phyloP scores from a whole-genome alignment of 208 protist genomes.

The Endotrypanum monterogeii region DNA sequence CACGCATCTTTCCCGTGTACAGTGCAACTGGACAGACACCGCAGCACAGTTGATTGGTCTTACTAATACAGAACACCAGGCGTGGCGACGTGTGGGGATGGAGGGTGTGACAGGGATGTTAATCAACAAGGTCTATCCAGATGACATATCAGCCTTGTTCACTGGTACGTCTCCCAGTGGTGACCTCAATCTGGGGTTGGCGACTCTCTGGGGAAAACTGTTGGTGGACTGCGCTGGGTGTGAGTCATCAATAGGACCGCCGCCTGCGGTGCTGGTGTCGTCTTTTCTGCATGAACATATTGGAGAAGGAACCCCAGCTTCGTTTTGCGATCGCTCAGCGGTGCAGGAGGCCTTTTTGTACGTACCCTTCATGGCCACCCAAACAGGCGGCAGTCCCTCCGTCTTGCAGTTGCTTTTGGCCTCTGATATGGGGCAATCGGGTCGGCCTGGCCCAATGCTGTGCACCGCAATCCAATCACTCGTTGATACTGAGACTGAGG shows the following conservation, averaged over 20 bases:
- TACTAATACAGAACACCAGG: background rate
- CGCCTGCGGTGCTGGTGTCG: conserved; percentile 15
- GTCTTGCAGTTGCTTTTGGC: conserved; percentile 18
- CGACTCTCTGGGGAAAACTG: conserved; percentile 33
- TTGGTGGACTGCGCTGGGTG: conserved; percentile 1
- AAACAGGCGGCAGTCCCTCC: conserved; percentile 9
- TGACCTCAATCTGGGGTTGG: conserved; percentile 14
- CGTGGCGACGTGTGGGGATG: conserved; percentile 28
- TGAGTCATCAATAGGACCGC: background rate
- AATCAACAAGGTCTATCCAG: conserved; percentile 3
- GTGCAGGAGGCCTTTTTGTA: conserved; percentile 31
- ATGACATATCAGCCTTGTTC: background rate
- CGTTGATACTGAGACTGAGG: conserved; percentile 25
- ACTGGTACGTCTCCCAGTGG: background rate
- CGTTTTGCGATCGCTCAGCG: background rate
- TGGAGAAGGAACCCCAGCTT: background rate
- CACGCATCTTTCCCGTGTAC: background rate
- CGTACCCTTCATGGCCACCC: conserved; percentile 26
- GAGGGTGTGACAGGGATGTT: conserved; percentile 31
- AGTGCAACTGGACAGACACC: background rate
- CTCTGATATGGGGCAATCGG: background rate
- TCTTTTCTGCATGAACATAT: conserved; percentile 13
- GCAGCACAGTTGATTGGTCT: conserved; percentile 11
- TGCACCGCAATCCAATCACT: conserved; percentile 20
- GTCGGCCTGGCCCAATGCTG: background rate